Base-by-base conservation (phyloP, 2,329 filamentous ascomycete genomes). In the Xylariaceae sp. region DNA sequence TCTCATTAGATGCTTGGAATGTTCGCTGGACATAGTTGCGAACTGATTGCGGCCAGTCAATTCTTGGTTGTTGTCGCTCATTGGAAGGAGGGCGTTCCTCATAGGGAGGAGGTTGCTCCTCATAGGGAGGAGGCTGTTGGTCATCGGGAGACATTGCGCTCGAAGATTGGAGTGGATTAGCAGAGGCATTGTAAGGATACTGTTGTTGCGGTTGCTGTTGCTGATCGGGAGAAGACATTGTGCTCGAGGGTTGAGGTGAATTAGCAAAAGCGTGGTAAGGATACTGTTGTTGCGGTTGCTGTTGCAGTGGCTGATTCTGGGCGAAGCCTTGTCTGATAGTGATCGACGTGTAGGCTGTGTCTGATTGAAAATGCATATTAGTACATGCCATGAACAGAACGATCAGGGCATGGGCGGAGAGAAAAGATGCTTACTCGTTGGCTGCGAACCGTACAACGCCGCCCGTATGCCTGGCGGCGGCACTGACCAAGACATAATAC, bases 21-120 rank as follows among this genome's bases (percentile, higher is more conserved):
- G 91, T 92, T 66, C 91, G 85, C 66, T 91, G 87, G 30, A 97
- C 92, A 73, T 96, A 97, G 61, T 80, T 78, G 63, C 91, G 88
- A 56, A 97, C 89, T n/a, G 86, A 82, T 41, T 82, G 76, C 30
- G 91, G 86, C 86, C 90, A 97, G 63, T 87, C 83, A 64, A 87
- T 85, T 74, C 87, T 89, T 67, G 78, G 74, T 66, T 63, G 74
- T 66, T 62, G 70, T 59, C 73, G 69, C 21, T 74, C 70, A 57
- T 73, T 68, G 56, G 63, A 61, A 60, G 26, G 26, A n/a, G n/a
- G n/a, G n/a, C n/a, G n/a, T n/a, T n/a, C n/a, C n/a, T n/a, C n/a
- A n/a, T n/a, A n/a, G n/a, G n/a, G n/a, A n/a, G n/a, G n/a, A n/a
- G n/a, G n/a, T n/a, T n/a, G n/a, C n/a, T n/a, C n/a, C n/a, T n/a